Conservation (phyloP, 192 early-diverging fungal genomes). For the Allomyces macrogynus region DNA sequence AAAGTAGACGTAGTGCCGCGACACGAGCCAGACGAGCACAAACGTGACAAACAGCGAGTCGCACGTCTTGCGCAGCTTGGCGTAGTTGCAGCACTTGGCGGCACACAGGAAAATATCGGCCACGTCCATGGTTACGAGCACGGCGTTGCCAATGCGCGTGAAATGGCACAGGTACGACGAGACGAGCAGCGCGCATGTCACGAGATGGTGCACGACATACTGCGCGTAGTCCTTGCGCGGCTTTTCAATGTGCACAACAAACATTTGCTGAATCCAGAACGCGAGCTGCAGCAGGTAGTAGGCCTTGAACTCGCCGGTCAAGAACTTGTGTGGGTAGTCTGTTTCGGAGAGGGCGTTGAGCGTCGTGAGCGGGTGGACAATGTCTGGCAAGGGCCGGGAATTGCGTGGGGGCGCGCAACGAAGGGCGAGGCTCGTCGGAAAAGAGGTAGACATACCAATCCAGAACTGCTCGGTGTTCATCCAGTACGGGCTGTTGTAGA, state of each 20-base stretch:
- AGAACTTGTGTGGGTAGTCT: slow-evolving; percentile 24
- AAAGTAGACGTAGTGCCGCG: slow-evolving; percentile 48
- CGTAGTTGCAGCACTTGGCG: slow-evolving; percentile 64
- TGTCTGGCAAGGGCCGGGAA: not conserved
- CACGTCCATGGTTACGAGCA: slow-evolving; percentile 44
- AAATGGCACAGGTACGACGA: slow-evolving; percentile 36
- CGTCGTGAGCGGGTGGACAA: no score
- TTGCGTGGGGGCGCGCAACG: not conserved
- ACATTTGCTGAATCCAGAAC: slow-evolving; percentile 38
- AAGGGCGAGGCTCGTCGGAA: not conserved
- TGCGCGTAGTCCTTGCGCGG: slow-evolving; percentile 36
- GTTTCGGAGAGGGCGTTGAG: not conserved
- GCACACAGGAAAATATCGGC: slow-evolving; percentile 31
- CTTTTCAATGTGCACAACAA: slow-evolving; percentile 32
- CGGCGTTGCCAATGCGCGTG: slow-evolving; percentile 35
- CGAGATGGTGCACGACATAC: slow-evolving; percentile 33
- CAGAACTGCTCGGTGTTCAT: slow-evolving; percentile 22
- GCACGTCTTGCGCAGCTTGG: slow-evolving; percentile 32
- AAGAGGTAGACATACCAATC: slow-evolving; percentile 8
- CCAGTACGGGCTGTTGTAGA: slow-evolving; percentile 17
- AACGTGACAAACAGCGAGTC: slow-evolving; percentile 55
- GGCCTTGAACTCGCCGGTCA: slow-evolving; percentile 23
- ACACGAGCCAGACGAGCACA: slow-evolving; percentile 50
- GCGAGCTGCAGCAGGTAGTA: slow-evolving; percentile 36
- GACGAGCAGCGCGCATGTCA: slow-evolving; percentile 32